Conservation (phyloP, 2,329 filamentous ascomycete species). For the Myriangium duriaei region DNA sequence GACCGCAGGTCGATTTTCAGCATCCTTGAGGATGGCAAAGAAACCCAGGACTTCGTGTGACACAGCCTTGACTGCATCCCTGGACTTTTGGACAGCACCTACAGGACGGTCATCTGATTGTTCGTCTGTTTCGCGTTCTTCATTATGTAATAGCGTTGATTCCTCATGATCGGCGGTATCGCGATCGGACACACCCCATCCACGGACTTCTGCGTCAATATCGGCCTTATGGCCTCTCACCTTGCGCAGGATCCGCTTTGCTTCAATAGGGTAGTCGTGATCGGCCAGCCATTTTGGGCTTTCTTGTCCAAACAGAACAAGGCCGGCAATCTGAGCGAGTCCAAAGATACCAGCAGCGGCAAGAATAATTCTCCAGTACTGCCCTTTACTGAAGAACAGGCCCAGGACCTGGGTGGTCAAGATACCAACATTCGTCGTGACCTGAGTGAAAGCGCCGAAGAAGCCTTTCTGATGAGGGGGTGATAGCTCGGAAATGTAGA, state of each 20-base stretch:
- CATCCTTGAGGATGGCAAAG: slow-evolving; percentile 49
- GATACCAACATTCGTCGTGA: slow-evolving; percentile 83
- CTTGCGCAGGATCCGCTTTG: slow-evolving; percentile 56
- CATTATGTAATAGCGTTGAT: slow-evolving; percentile 50
- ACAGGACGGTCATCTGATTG: slow-evolving; percentile 8
- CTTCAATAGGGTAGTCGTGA: slow-evolving; percentile 46
- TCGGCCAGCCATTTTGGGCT: slow-evolving; percentile 77
- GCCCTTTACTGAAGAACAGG: slow-evolving; percentile 71
- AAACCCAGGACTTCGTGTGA: slow-evolving; percentile 27
- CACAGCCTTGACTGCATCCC: slow-evolving; percentile 16
- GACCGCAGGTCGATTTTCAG: slow-evolving; percentile 65
- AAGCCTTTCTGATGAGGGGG: slow-evolving; percentile 51
- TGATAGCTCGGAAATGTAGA: slow-evolving; percentile 88
- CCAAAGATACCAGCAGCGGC: slow-evolving; percentile 59
- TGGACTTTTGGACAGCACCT: slow-evolving; percentile 16
- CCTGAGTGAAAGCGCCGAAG: slow-evolving; percentile 74
- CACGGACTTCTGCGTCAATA: slow-evolving; percentile 59
- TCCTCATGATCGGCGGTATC: slow-evolving; percentile 45
- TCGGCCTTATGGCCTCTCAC: slow-evolving; percentile 60
- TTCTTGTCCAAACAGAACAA: slow-evolving; percentile 64
- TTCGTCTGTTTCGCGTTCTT: slow-evolving; percentile 17
- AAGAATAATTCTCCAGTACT: slow-evolving; percentile 74
- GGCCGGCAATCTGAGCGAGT: slow-evolving; percentile 51
- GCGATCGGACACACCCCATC: slow-evolving; percentile 27
- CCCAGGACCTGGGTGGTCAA: slow-evolving; percentile 71